A percentile compares a stretch with the other conserved stretches of the same genome.
phyloP scores from a whole-genome alignment of 139 green algal genomes.

The Chloropicon primus region DNA sequence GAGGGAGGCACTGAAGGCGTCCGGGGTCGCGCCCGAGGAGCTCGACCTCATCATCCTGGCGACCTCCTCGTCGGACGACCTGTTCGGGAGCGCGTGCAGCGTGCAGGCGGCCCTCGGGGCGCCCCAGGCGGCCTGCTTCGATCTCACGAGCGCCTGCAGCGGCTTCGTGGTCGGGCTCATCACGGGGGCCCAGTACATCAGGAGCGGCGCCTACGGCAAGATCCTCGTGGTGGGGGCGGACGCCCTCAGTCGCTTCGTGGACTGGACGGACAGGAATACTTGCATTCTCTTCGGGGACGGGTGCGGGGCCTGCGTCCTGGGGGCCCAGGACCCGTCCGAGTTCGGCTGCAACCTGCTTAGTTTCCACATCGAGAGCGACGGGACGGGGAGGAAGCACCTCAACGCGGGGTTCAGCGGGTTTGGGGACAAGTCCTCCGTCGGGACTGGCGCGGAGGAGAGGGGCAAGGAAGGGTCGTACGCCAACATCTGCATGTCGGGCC shows the following conservation, averaged over 20 bases:
- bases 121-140: slow-evolving; percentile 72
- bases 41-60: slow-evolving; percentile 85
- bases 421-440: background rate
- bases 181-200: slow-evolving; percentile 74
- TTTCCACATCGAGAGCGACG: slow-evolving; percentile 73
- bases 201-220: slow-evolving; percentile 53
- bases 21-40: slow-evolving; percentile 54
- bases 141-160: slow-evolving; percentile 93
- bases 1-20: slow-evolving; percentile 70
- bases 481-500: slow-evolving; percentile 57
- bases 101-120: slow-evolving; percentile 73
- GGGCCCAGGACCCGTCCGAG: background rate
- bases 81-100: slow-evolving; percentile 82
- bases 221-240: slow-evolving; percentile 90
- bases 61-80: slow-evolving; percentile 88
- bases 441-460: background rate
- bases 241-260: slow-evolving; percentile 75
- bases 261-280: slow-evolving; percentile 82
- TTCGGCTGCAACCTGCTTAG: slow-evolving; percentile 53
- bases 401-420: slow-evolving; percentile 33
- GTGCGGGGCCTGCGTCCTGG: slow-evolving; percentile 65
- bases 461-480: slow-evolving; percentile 34
- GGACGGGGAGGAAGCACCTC: slow-evolving; percentile 59
- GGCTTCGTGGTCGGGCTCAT: slow-evolving; percentile 90
- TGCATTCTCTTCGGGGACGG: slow-evolving; percentile 98